Percentiles rank a stretch among this genome's conserved stretches.
These are phyloP conservation scores for Prototheca stagnorum DNA, from an alignment of 163 green algal genomes.

Conservation along the genomic window DNA sequence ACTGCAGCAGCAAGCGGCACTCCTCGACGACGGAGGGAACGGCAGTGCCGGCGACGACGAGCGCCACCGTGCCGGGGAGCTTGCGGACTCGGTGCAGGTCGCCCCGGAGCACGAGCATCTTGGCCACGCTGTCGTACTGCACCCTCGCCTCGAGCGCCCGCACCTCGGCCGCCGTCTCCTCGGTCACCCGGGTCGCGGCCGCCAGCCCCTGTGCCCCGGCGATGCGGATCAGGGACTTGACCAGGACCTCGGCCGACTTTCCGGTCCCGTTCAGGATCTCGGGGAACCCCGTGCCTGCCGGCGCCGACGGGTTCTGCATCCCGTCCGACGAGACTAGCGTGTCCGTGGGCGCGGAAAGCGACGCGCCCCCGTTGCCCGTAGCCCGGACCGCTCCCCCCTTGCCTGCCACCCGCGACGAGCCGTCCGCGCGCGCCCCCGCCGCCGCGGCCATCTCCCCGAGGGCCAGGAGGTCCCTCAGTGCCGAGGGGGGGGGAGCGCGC, in stretches of 20 bases:
- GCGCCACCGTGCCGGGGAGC: slow-evolving; percentile 41
- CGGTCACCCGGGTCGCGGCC: slow-evolving; percentile 33
- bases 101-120: slow-evolving; percentile 18
- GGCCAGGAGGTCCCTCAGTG: too few species aligned
- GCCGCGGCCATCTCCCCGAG: too few species aligned
- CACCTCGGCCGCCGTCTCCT: slow-evolving; percentile 16
- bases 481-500: too few species aligned
- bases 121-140: slow-evolving; percentile 16
- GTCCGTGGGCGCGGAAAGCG: too few species aligned
- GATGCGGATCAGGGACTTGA: slow-evolving; percentile 30
- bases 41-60: slow-evolving; percentile 46
- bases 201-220: slow-evolving; percentile 30
- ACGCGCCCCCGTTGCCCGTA: too few species aligned
- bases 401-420: too few species aligned
- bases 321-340: too few species aligned
- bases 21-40: slow-evolving; percentile 41
- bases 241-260: slow-evolving; percentile 50
- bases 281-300: too few species aligned
- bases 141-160: slow-evolving; percentile 8
- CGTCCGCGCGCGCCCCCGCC: too few species aligned
- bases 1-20: slow-evolving; percentile 34
- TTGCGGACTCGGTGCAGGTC: slow-evolving; percentile 6
- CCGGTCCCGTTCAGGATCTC: slow-evolving; percentile 57
- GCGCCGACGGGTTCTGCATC: too few species aligned
- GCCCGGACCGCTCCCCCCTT: too few species aligned